These are phyloP conservation scores for Venturia carpophila DNA, from an alignment of 2,329 filamentous ascomycete species.

Conservation along the genomic window DNA sequence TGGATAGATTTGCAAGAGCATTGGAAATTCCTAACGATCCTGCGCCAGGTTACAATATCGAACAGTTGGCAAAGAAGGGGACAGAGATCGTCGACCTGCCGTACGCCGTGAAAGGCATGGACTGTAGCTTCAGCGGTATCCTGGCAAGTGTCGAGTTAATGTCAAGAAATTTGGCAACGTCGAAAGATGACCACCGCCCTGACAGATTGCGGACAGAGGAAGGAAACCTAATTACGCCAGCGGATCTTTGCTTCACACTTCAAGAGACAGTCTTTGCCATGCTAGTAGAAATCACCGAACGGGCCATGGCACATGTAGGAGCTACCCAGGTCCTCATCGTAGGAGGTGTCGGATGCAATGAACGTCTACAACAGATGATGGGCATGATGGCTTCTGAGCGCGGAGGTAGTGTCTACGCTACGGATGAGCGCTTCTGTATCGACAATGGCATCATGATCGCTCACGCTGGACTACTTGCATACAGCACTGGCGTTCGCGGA, in stretches of 20 bases:
- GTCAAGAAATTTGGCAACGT: conserved; percentile 55
- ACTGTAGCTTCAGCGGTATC: conserved; percentile 92
- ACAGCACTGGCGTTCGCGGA: conserved; percentile 53
- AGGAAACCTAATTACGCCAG: conserved; percentile 60
- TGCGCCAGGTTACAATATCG: conserved; percentile 95
- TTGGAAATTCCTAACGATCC: conserved; percentile 91
- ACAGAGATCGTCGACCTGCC: conserved; percentile 76
- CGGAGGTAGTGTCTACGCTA: conserved; percentile 85
- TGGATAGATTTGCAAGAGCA: conserved; percentile 90
- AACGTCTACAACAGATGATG: conserved; percentile 97
- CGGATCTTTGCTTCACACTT: conserved; percentile 85
- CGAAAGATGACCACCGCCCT: conserved; percentile 29
- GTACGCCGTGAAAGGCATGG: conserved; percentile 98
- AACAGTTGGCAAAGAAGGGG: conserved; percentile 75
- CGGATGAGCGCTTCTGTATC: conserved; percentile 95
- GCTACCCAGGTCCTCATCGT: conserved; percentile 87
- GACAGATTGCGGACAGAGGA: conserved; percentile 35
- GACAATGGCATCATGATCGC: conserved; percentile 99
- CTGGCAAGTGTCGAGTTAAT: conserved; percentile 74
- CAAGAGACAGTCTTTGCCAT: conserved; percentile 96
- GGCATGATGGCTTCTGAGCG: conserved; percentile 84
- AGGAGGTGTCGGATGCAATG: conserved; percentile 91
- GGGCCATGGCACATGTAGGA: conserved; percentile 96
- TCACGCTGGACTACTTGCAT: conserved; percentile 83
- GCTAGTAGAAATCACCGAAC: conserved; percentile 96